phyloP scores from a whole-genome alignment of 140 eudicot species.

The Flaveria floridana region DNA sequence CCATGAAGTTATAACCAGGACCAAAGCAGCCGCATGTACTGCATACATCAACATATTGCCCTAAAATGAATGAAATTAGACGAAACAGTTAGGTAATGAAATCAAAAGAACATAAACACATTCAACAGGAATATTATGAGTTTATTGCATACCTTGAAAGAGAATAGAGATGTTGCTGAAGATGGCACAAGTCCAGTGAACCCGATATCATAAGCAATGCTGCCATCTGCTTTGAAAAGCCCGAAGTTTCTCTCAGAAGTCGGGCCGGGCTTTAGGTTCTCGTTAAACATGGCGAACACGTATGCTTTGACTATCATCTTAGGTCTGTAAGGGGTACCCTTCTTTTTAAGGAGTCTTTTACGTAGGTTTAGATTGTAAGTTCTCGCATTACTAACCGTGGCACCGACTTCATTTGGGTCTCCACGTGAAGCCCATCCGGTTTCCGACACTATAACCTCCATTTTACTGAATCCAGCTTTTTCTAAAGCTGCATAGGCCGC shows the following conservation, averaged over 20 bases:
- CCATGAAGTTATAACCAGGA: conserved; percentile 28
- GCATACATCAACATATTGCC: conserved; percentile 38
- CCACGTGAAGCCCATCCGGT: conserved; percentile 93
- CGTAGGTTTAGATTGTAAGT: conserved; percentile 69
- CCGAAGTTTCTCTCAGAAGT: conserved; percentile 75
- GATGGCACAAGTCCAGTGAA: conserved; percentile 59
- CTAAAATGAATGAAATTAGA: conserved; percentile 27
- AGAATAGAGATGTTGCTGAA: conserved; percentile 41
- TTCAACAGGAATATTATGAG: neutral
- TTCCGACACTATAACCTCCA: conserved; percentile 80
- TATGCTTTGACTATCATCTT: conserved; percentile 55
- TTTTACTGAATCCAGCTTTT: conserved; percentile 65
- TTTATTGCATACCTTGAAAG: conserved; percentile 50
- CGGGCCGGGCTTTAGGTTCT: conserved; percentile 64
- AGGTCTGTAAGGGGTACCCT: conserved; percentile 84
- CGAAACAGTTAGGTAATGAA: neutral
- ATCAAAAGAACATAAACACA: neutral
- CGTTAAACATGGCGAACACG: conserved; percentile 70
- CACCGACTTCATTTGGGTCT: conserved; percentile 61
- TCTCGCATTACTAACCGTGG: conserved; percentile 67
- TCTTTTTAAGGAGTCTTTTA: conserved; percentile 66
- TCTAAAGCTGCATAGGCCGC: conserved; percentile 83
- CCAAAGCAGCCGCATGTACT: conserved; percentile 30
- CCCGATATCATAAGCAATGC: conserved; percentile 64
- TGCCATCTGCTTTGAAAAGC: conserved; percentile 73